A percentile compares a stretch with the other conserved stretches of the same genome.
Conservation (phyloP, 1,284 basidiomycete species). For the Hypsizygus ulmarius region DNA sequence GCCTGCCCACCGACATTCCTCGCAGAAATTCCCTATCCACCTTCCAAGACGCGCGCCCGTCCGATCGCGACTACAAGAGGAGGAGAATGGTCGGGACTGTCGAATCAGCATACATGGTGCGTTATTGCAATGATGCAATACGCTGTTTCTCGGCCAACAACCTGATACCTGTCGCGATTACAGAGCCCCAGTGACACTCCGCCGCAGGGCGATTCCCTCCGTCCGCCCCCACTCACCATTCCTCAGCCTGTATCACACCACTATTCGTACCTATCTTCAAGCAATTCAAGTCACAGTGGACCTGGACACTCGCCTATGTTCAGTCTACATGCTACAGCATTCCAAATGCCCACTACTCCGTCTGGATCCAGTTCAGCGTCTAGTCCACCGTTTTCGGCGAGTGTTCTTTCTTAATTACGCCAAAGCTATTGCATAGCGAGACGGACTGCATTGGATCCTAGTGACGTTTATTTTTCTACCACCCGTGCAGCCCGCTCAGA, state of each 20-base stretch:
- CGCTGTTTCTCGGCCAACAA: background rate
- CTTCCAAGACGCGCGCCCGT: conserved; percentile 42
- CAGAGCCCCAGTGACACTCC: conserved; percentile 38
- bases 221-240: conserved; percentile 63
- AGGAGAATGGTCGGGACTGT: conserved; percentile 46
- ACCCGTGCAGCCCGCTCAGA: conserved; percentile 58
- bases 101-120: conserved; percentile 59
- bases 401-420: conserved; percentile 47
- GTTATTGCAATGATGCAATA: background rate
- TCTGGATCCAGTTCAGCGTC: conserved; percentile 71
- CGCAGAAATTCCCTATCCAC: conserved; percentile 41
- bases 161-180: background rate
- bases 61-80: conserved; percentile 64
- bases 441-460: conserved; percentile 42
- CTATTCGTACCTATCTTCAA: conserved; percentile 33
- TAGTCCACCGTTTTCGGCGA: conserved; percentile 78
- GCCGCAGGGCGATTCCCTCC: conserved; percentile 40
- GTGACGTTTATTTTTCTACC: conserved; percentile 41
- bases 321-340: conserved; percentile 49
- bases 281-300: conserved; percentile 32
- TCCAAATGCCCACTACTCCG: conserved; percentile 65
- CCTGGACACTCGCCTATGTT: conserved; percentile 41
- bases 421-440: conserved; percentile 21
- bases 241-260: conserved; percentile 45
- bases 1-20: conserved; percentile 36